Conservation (phyloP, 1,284 basidiomycete species). For the Ustilago sp. region DNA sequence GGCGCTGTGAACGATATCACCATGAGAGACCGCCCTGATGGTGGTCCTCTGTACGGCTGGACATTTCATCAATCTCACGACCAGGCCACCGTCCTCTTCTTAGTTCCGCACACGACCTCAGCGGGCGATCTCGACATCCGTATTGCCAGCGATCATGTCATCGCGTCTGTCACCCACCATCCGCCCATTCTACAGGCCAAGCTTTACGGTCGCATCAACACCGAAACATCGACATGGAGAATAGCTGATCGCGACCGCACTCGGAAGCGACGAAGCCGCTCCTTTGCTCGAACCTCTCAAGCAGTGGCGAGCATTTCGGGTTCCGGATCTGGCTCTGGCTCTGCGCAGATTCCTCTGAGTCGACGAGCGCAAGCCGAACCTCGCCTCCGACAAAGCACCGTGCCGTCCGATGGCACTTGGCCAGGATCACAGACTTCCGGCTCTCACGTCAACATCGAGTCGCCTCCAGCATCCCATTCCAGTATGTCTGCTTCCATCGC, state of each 20-base stretch:
- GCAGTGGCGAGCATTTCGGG: slow-evolving; percentile 20
- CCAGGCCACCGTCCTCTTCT: slow-evolving; percentile 62
- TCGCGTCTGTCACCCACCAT: slow-evolving; percentile 42
- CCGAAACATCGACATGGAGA: slow-evolving; percentile 56
- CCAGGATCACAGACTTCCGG: slow-evolving; percentile 9
- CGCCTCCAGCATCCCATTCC: slow-evolving; percentile 35
- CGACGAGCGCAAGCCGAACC: neutral
- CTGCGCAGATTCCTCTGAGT: slow-evolving; percentile 4
- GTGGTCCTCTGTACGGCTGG: slow-evolving; percentile 51
- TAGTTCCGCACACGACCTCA: slow-evolving; percentile 45
- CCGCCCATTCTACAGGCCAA: slow-evolving; percentile 57
- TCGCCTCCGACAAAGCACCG: neutral
- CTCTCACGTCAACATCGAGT: slow-evolving; percentile 25
- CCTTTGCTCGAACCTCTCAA: slow-evolving; percentile 25
- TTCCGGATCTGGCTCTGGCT: slow-evolving; percentile 25
- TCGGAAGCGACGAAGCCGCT: slow-evolving; percentile 36
- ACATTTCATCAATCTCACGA: slow-evolving; percentile 60
- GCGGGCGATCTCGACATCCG: slow-evolving; percentile 47
- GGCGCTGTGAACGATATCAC: neutral
- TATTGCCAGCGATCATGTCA: slow-evolving; percentile 50
- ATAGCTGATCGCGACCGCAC: slow-evolving; percentile 48
- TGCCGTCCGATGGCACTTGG: slow-evolving; percentile 17
- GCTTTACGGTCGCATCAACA: slow-evolving; percentile 55
- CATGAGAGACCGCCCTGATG: slow-evolving; percentile 21
- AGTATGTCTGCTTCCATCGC: slow-evolving; percentile 40